Evolutionary conservation across 1,284 basidiomycete genomes (phyloP).

Genomic region (Boletellus deceptivus): DNA sequence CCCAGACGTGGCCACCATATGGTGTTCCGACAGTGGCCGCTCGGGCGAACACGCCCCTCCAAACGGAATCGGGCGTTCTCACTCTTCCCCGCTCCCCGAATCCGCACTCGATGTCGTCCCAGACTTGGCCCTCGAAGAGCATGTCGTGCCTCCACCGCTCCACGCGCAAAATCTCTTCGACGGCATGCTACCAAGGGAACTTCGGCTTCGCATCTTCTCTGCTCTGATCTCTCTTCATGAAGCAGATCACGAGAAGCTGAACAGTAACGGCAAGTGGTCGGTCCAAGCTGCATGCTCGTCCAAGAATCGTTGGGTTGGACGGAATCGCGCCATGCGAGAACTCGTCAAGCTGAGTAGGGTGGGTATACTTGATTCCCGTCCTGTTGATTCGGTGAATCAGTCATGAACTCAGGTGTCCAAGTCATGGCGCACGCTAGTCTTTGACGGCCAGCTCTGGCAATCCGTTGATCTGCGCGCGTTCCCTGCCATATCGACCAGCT

Average conservation of each 20-base stretch:
- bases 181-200: constrained; percentile 67
- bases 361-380: constrained; percentile 34
- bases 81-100: constrained; percentile 60
- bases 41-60: constrained; percentile 24
- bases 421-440: constrained; percentile 73
- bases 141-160: constrained; percentile 49
- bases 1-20: constrained; percentile 13
- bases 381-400: constrained; percentile 12
- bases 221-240: constrained; percentile 54
- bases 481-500: constrained; percentile 48
- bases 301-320: constrained; percentile 68
- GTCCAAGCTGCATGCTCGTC: constrained; percentile 53
- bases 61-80: constrained; percentile 56
- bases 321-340: constrained; percentile 69
- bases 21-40: constrained; percentile 10
- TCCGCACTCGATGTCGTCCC: constrained; percentile 58
- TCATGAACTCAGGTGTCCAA: constrained; percentile 67
- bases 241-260: constrained; percentile 45
- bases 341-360: constrained; percentile 80
- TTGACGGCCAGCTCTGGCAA: constrained; percentile 88
- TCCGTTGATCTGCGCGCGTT: constrained; percentile 61
- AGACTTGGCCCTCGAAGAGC: constrained; percentile 39
- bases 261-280: constrained; percentile 52
- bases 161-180: constrained; percentile 59
- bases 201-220: constrained; percentile 65